Conservation (phyloP, 2,329 filamentous ascomycete species). For the Ascochyta fabae region DNA sequence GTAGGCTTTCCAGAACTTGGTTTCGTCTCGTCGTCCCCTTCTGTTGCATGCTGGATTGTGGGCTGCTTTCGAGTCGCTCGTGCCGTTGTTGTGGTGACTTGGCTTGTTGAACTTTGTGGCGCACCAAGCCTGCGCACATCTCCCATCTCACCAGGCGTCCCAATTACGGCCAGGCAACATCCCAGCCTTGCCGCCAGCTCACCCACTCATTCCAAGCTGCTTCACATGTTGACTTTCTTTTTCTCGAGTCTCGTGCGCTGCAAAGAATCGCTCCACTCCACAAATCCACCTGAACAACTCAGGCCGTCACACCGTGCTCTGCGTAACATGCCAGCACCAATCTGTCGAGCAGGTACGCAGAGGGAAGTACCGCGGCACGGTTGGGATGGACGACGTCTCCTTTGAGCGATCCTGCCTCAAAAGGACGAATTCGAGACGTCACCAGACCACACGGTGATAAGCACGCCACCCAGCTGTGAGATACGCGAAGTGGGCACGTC, state of each 20-base stretch:
- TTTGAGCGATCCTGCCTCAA: slow-evolving; percentile 8
- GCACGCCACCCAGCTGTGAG: slow-evolving; percentile 1
- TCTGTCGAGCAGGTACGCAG: neutral
- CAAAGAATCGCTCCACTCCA: slow-evolving; percentile 2
- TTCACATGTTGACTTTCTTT: slow-evolving; percentile 8
- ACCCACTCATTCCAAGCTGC: slow-evolving; percentile 11
- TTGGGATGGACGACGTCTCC: slow-evolving; percentile 1
- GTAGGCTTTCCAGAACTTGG: neutral
- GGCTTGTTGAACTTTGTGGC: slow-evolving; percentile 14
- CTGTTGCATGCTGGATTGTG: neutral
- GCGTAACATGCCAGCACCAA: slow-evolving; percentile 15
- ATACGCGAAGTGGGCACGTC: slow-evolving; percentile 16
- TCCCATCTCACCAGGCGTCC: slow-evolving; percentile 12
- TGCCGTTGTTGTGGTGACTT: slow-evolving; percentile 9
- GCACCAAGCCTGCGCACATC: slow-evolving; percentile 10
- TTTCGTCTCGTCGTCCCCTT: neutral
- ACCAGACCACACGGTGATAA: slow-evolving; percentile 15
- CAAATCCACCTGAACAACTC: slow-evolving; percentile 12
- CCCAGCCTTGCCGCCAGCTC: slow-evolving; percentile 13
- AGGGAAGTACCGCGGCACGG: slow-evolving; percentile 5
- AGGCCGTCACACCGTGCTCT: slow-evolving; percentile 14
- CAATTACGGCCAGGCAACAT: slow-evolving; percentile 12
- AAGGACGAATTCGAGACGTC: neutral
- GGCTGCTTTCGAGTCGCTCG: neutral
- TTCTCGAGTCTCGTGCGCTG: slow-evolving; percentile 12